These are phyloP conservation scores for Collybia sp. DNA, from an alignment of 768 basidiomycete genomes.

Conservation along the genomic window DNA sequence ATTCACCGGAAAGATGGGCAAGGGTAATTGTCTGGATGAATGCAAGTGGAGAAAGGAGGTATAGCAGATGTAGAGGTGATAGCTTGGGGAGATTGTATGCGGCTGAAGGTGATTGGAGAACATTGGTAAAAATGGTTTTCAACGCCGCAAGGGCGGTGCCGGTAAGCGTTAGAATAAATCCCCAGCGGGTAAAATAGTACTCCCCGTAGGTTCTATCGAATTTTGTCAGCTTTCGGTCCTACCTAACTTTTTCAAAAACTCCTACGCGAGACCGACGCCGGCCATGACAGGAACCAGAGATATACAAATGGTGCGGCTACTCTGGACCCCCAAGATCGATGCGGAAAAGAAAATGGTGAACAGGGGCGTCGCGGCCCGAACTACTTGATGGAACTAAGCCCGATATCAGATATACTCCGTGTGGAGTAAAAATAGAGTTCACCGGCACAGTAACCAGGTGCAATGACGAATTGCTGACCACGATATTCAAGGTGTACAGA, in stretches of 20 bases:
- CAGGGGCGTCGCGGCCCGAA: conserved; percentile 88
- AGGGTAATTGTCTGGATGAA: conserved; percentile 82
- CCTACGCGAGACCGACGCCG: conserved; percentile 90
- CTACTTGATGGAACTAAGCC: conserved; percentile 92
- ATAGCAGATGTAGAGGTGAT: conserved; percentile 77
- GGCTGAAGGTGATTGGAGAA: conserved; percentile 49
- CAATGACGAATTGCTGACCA: conserved; percentile 88
- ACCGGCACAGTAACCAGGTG: conserved; percentile 88
- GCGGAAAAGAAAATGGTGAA: conserved; percentile 83
- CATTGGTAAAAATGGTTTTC: conserved; percentile 89
- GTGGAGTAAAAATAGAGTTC: conserved; percentile 19
- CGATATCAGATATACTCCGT: not conserved
- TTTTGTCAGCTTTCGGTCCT: conserved; percentile 2
- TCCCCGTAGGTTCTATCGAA: conserved; percentile 82
- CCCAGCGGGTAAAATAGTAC: conserved; percentile 85
- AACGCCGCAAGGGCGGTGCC: conserved; percentile 91
- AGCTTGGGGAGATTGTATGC: conserved; percentile 18
- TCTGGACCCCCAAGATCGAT: conserved; percentile 57
- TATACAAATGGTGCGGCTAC: conserved; percentile 58
- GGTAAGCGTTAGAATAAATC: conserved; percentile 82
- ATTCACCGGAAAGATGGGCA: conserved; percentile 78
- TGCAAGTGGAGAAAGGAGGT: conserved; percentile 88
- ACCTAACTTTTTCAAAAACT: conserved; percentile 10
- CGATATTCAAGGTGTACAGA: conserved; percentile 92
- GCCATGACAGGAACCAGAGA: conserved; percentile 81